Conservation (phyloP, 2,329 filamentous ascomycete genomes). For the Epichloe aotearoae region DNA sequence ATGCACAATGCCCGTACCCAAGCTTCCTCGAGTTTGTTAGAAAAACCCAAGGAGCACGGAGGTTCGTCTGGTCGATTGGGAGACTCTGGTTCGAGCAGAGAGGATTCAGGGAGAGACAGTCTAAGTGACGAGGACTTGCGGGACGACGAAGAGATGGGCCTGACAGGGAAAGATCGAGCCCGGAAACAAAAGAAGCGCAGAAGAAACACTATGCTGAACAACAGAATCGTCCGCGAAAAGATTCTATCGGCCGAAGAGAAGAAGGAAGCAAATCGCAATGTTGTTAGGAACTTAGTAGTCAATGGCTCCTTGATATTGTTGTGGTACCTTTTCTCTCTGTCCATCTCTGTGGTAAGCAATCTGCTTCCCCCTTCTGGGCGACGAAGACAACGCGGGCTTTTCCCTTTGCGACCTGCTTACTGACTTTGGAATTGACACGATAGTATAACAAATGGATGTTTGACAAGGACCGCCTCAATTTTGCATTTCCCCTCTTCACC, state of each 20-base stretch:
- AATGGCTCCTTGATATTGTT: conserved; percentile 73
- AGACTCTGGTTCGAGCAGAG: conserved; percentile 9
- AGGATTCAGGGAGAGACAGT: conserved; percentile 34
- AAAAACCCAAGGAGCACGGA: conserved; percentile 30
- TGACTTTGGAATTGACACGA: conserved; percentile 8
- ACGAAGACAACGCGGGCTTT: background rate
- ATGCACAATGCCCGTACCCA: conserved; percentile 5
- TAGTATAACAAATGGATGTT: conserved; percentile 99
- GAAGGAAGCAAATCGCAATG: conserved; percentile 60
- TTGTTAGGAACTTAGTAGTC: conserved; percentile 54
- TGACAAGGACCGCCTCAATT: conserved; percentile 69
- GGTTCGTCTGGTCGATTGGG: conserved; percentile 7
- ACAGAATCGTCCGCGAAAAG: conserved; percentile 49
- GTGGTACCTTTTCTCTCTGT: conserved; percentile 87
- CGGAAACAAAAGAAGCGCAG: conserved; percentile 53
- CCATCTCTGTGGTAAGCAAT: conserved; percentile 69
- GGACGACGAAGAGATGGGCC: conserved; percentile 80
- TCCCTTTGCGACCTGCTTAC: conserved; percentile 1
- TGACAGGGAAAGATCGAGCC: conserved; percentile 60
- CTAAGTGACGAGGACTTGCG: conserved; percentile 60
- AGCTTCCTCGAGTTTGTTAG: conserved; percentile 13
- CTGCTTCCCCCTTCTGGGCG: background rate
- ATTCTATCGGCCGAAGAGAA: conserved; percentile 57
- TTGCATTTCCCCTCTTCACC: conserved; percentile 89
- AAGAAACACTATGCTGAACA: conserved; percentile 55